phyloP scores from a whole-genome alignment of 2,329 filamentous ascomycete genomes.

The Cryoendolithus antarcticus region DNA sequence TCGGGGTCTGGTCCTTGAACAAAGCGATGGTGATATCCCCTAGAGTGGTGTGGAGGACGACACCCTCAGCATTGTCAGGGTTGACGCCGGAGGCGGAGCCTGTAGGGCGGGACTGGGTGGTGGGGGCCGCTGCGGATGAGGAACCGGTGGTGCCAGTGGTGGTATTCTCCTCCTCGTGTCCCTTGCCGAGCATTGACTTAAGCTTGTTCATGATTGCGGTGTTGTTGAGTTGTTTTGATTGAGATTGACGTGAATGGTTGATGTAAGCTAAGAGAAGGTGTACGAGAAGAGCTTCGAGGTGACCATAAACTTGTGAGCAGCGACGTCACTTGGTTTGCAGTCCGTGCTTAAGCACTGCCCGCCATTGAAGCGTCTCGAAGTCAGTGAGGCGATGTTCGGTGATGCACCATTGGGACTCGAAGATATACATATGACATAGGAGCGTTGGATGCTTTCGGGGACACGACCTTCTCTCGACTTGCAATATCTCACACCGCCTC shows the following conservation, averaged over 20 bases:
- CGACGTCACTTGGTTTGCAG: too few relatives aligned
- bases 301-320: too few relatives aligned
- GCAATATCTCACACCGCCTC: slow-evolving; percentile 1
- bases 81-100: slow-evolving; percentile 2
- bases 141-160: slow-evolving; percentile 1
- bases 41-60: slow-evolving; percentile 23
- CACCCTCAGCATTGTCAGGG: slow-evolving; percentile 14
- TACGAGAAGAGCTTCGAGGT: too few relatives aligned
- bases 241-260: too few relatives aligned
- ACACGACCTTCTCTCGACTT: too few relatives aligned
- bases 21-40: slow-evolving; percentile 23
- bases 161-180: slow-evolving; percentile 1
- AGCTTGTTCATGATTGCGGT: slow-evolving; percentile 2
- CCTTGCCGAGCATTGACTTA: slow-evolving; percentile 4
- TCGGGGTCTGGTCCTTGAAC: slow-evolving; percentile 21
- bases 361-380: too few relatives aligned
- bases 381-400: too few relatives aligned
- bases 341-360: too few relatives aligned
- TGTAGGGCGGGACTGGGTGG: slow-evolving; percentile 1
- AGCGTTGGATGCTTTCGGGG: too few relatives aligned
- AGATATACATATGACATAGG: too few relatives aligned
- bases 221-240: background rate
- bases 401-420: too few relatives aligned
- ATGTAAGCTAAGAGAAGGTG: too few relatives aligned
- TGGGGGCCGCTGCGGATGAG: slow-evolving; percentile 1